phyloP scores from a whole-genome alignment of 2,329 filamentous ascomycete species.

The Cordyceps javanica region DNA sequence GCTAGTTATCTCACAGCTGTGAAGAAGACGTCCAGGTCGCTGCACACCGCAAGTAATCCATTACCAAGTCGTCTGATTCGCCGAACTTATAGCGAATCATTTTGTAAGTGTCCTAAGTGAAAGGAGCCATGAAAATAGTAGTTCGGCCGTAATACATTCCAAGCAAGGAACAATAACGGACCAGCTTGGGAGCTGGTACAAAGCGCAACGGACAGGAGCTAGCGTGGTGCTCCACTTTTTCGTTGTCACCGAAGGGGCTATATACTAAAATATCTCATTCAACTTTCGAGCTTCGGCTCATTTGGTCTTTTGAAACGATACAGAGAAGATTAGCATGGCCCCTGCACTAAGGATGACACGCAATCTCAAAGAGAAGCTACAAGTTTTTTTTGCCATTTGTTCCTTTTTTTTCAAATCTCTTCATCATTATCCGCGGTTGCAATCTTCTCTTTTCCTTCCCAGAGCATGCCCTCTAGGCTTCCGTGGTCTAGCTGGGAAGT shows the following conservation, averaged over 20 bases:
- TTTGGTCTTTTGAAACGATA: constrained; percentile 23
- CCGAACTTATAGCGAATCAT: no score
- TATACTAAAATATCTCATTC: background rate
- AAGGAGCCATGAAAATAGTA: no score
- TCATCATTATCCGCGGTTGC: background rate
- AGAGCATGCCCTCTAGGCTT: background rate
- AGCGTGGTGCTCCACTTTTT: background rate
- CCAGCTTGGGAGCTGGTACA: no score
- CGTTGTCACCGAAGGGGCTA: background rate
- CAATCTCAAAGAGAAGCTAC: constrained; percentile 14
- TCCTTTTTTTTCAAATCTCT: background rate
- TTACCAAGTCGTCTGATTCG: no score
- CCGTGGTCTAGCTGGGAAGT: constrained; percentile 1
- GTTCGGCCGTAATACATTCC: no score
- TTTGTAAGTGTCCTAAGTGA: no score
- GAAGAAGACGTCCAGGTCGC: no score
- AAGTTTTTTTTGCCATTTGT: constrained; percentile 9
- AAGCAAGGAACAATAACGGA: no score
- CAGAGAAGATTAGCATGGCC: constrained; percentile 80
- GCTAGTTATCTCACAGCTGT: no score
- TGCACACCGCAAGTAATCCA: no score
- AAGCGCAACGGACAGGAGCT: background rate
- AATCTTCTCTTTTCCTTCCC: background rate
- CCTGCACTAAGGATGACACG: constrained; percentile 73
- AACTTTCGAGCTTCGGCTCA: constrained; percentile 11